Base-by-base conservation (phyloP, 1,284 basidiomycete species). In the Cutaneotrichosporon curvatum region DNA sequence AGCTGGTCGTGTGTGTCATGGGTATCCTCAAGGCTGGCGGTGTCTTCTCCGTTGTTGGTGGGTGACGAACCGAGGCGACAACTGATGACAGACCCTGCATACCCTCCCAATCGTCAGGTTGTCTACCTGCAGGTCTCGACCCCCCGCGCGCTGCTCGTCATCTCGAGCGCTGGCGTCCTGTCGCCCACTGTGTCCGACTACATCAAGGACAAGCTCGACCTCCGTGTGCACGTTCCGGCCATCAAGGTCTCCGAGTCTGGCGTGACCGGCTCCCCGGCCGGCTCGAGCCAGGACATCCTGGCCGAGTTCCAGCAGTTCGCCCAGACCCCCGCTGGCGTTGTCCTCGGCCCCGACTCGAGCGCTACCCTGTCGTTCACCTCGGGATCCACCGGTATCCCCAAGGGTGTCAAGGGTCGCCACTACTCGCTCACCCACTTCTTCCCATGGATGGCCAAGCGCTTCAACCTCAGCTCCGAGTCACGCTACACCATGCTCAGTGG, bases 401-500 rank as follows among this genome's bases (percentile, higher is more conserved):
- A 99, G 75, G 95, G 95, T 36, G 94, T 99, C 39, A 82, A 82
- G 61, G 95, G 95, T 0, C 77, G 95, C 38, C 95, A 99, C 70
- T 96, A 87, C 72, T 90, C 86, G 58, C 76, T 99, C 57, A 99
- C 95, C 0, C 95, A 98, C 72, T 99, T 98, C 79, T 98, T 98
- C 81, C 94, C 94, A 3, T 99, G 95, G 95, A 98, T 99, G 95
- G 85, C 85, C 18, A 75, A 90, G 66, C 77, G 83, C 16, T 99
- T 98, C 68, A 82, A 79, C 3, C 74, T 99, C 37, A 76, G 77
- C 34, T 75, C 82, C 47, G 73, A 79, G 22, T 89, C 87, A 51
- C 87, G 83, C 70, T 99, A 96, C 65, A 98, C 95, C 1, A 98
- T 99, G 95, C 79, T 99, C 21, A 94, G 89, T 61, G 95, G 95